Base-by-base conservation (phyloP, 768 basidiomycete species). In the Sporobolomyces phaffii region DNA sequence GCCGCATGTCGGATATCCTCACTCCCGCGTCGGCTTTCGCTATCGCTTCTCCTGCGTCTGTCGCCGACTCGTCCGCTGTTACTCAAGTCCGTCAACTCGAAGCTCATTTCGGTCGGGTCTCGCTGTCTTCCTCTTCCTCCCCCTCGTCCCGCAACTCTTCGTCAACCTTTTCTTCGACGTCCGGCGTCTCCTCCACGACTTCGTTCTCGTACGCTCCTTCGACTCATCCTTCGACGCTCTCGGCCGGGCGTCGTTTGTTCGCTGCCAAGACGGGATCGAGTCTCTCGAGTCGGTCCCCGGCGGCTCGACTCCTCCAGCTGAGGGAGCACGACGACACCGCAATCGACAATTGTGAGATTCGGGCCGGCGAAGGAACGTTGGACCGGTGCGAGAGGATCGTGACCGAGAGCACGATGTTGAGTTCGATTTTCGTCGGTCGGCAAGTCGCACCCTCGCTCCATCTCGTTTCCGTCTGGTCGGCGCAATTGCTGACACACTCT, bases 361-460 rank as follows among this genome's bases (percentile, higher is more conserved):
- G 31, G 6, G 48, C 2, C 10, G 38, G 22, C 28, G 51, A 14
- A 31, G 59, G 65, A 10, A 48, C 47, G 14, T 5, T 65, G 1
- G 54, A 38, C 14, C 26, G 53, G 44, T 62, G 45, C 20, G 62
- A 3, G 34, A 41, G 43, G 43, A 50, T 69, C 26, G 41, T 57
- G 6, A 4, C 38, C 20, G 68, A 69, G 47, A 43, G 68, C 7
- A 33, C 22, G 17, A 14, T 69, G 50, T 24, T 69, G n/a, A 48
- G 40, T 33, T 49, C 45, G 14, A 9, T 64, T 1, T 64, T 69
- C 24, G 31, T 65, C 33, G 68, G 68, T 6, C 29, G 49, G 68
- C 62, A 24, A 5, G 56, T 48, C 36, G 2, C 10, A 15, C 1
- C 28, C 20, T 10, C 18, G 11, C 17, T 5, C 17, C 26, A 2